Base-by-base conservation (phyloP, 108 stramenopile genomes). In the Stephanodiscus minutulus region DNA sequence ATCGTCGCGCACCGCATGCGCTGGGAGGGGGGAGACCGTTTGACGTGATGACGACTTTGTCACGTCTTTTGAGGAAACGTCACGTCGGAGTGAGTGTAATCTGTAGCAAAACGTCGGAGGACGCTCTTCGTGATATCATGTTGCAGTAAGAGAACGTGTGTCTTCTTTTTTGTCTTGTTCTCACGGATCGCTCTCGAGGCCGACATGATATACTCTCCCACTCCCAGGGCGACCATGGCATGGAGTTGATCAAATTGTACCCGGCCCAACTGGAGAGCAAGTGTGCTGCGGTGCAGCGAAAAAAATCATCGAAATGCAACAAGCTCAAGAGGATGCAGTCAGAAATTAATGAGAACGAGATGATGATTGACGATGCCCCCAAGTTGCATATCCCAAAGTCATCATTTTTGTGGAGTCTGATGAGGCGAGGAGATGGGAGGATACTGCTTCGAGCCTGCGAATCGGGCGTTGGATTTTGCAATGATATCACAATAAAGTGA, bases 11-110 rank as follows among this genome's bases (percentile, higher is more conserved):
- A n/a, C n/a, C n/a, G n/a, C n/a, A n/a, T n/a, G n/a, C n/a, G n/a
- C n/a, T n/a, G n/a, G n/a, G n/a, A n/a, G n/a, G n/a, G n/a, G n/a
- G n/a, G n/a, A n/a, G n/a, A n/a, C n/a, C n/a, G n/a, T n/a, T n/a
- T n/a, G n/a, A n/a, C n/a, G n/a, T n/a, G n/a, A n/a, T n/a, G n/a
- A n/a, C n/a, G n/a, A n/a, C n/a, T n/a, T n/a, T n/a, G n/a, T n/a
- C n/a, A n/a, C n/a, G n/a, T n/a, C n/a, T 64, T 94, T 94, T 79
- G 89, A 83, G 11, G 46, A 64, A 11, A 78, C 87, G 1, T 61
- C 87, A n/a, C n/a, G n/a, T n/a, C n/a, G 1, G 82, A 91, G 44
- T 63, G n/a, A 63, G 62, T 63, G 61, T 33, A 27, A 21, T 12
- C 4, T 31, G 18, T 7, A 33, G 7, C n/a, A 3, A 36, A 33